phyloP scores from a whole-genome alignment of 179 eudicot genomes.

The Heliamphora pulchella region DNA sequence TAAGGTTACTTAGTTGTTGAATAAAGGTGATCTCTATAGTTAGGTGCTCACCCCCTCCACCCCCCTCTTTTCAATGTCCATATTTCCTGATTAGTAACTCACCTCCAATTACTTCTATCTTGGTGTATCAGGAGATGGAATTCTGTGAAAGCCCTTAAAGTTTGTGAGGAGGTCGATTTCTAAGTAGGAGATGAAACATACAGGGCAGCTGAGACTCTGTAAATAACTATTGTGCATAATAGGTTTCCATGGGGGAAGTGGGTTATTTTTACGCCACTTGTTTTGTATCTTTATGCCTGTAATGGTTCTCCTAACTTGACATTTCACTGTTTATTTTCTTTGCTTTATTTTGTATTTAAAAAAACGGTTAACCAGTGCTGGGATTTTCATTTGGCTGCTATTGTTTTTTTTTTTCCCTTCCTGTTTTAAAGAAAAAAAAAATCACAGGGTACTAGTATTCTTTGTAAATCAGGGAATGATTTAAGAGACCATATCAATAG shows the following conservation, averaged over 20 bases:
- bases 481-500: neutral
- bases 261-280: neutral
- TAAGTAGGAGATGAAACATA: neutral
- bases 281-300: constrained; percentile 4
- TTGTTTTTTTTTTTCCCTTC: too few relatives aligned
- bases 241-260: neutral
- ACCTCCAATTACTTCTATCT: neutral
- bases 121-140: constrained; percentile 21
- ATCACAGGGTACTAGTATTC: too few relatives aligned
- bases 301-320: neutral
- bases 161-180: neutral
- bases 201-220: neutral
- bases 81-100: neutral
- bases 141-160: constrained; percentile 21
- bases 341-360: too few relatives aligned
- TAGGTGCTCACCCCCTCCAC: too few relatives aligned
- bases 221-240: constrained; percentile 12
- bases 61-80: neutral
- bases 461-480: neutral
- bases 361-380: too few relatives aligned
- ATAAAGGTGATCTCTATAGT: neutral
- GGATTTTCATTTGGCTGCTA: too few relatives aligned
- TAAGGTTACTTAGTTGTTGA: neutral
- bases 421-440: too few relatives aligned
- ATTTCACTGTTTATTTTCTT: neutral